These are phyloP conservation scores for Elaeis guineensis DNA, from an alignment of 176 grass and related monocot species.

Conservation along the genomic window DNA sequence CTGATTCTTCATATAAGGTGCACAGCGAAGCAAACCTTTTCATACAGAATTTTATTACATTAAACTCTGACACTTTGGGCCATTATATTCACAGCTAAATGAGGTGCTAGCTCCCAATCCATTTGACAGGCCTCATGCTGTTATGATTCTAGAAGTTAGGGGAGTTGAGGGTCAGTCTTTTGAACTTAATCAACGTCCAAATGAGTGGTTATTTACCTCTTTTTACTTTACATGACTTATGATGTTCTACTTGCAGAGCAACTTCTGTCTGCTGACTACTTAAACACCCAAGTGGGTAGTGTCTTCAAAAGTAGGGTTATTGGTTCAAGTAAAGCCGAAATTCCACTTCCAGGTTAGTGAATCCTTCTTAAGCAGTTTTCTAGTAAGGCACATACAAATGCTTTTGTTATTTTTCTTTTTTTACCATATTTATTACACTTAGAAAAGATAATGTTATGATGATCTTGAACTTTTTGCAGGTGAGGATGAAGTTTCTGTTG, in stretches of 20 bases:
- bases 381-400: no score
- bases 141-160: conserved; percentile 70
- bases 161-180: conserved; percentile 48
- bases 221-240: conserved; percentile 20
- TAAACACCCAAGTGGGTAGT: conserved; percentile 32
- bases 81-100: conserved; percentile 55
- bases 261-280: conserved; percentile 25
- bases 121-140: conserved; percentile 67
- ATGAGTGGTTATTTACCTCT: no score
- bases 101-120: conserved; percentile 72
- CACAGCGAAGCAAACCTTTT: neutral
- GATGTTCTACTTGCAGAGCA: conserved; percentile 15
- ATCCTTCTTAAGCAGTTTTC: no score
- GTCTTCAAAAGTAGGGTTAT: conserved; percentile 56
- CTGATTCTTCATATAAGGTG: conserved; percentile 66
- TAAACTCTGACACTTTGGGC: conserved; percentile 15
- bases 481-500: conserved; percentile 68
- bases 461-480: conserved; percentile 28
- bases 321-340: conserved; percentile 28
- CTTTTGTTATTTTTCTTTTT: no score
- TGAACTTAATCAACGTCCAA: neutral
- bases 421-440: no score
- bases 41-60: neutral
- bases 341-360: conserved; percentile 67
- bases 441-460: no score